A percentile compares a stretch with the other conserved stretches of the same genome.
These are phyloP conservation scores for Medicago lupulina DNA, from an alignment of 306 rosid genomes.

Conservation along the genomic window DNA sequence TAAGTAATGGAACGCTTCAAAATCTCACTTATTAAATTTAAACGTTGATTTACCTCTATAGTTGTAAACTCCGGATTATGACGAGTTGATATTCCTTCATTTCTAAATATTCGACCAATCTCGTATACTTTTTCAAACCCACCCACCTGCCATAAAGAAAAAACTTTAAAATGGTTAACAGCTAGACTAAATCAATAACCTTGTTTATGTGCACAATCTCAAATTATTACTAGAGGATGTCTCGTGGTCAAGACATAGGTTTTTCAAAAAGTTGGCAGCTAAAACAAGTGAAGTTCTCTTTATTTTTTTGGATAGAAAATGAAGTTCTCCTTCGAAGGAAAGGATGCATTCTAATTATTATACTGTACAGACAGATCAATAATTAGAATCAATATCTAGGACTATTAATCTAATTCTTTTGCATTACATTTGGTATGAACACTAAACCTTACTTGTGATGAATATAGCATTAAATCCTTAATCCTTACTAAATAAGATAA, in stretches of 20 bases:
- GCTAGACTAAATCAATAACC: slow-evolving; percentile 27
- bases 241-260: neutral
- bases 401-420: slow-evolving; percentile 25
- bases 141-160: slow-evolving; percentile 73
- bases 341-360: too few relatives aligned
- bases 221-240: slow-evolving; percentile 32
- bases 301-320: neutral
- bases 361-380: too few relatives aligned
- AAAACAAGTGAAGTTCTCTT: slow-evolving; percentile 25
- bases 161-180: slow-evolving; percentile 34
- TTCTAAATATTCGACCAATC: slow-evolving; percentile 96
- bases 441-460: slow-evolving; percentile 1
- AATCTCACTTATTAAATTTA: neutral
- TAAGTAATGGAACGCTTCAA: slow-evolving; percentile 31
- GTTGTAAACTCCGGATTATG: slow-evolving; percentile 99
- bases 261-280: slow-evolving; percentile 19
- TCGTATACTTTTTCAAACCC: slow-evolving; percentile 96
- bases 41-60: slow-evolving; percentile 73
- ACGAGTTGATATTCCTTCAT: slow-evolving; percentile 98
- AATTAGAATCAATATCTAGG: slow-evolving; percentile 18
- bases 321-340: slow-evolving; percentile 13
- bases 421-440: slow-evolving; percentile 24
- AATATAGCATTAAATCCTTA: neutral
- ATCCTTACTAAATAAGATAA: slow-evolving; percentile 5
- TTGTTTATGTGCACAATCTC: slow-evolving; percentile 12